phyloP scores from a whole-genome alignment of 2,329 filamentous ascomycete genomes.

The Fusarium odoratissimum region DNA sequence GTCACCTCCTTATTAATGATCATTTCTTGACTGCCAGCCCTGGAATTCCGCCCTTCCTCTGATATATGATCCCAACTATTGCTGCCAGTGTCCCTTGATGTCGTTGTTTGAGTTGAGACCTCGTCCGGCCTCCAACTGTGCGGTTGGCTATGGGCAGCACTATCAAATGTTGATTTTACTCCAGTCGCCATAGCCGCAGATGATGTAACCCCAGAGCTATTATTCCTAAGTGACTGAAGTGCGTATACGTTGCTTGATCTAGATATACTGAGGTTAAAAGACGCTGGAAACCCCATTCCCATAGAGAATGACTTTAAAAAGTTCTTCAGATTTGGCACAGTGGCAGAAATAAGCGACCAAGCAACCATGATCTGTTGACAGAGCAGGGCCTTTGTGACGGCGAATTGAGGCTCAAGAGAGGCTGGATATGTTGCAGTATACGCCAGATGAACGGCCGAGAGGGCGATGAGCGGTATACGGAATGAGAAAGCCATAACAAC shows the following conservation, averaged over 20 bases:
- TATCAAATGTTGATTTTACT: background rate
- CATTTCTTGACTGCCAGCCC: conserved; percentile 33
- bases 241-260: conserved; percentile 12
- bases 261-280: conserved; percentile 10
- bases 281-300: conserved; percentile 33
- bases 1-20: conserved; percentile 37
- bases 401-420: conserved; percentile 28
- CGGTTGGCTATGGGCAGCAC: background rate
- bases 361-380: conserved; percentile 31
- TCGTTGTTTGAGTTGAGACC: conserved; percentile 6
- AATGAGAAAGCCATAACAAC: conserved; percentile 33
- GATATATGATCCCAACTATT: conserved; percentile 14
- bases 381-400: conserved; percentile 17
- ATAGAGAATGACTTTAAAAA: conserved; percentile 36
- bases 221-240: conserved; percentile 26
- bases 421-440: conserved; percentile 1
- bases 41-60: conserved; percentile 20
- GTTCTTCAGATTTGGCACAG: conserved; percentile 35
- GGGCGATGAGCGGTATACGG: conserved; percentile 29
- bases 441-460: conserved; percentile 26
- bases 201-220: conserved; percentile 12
- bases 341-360: conserved; percentile 36
- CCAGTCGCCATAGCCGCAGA: background rate
- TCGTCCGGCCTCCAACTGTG: conserved; percentile 1
- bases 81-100: background rate